phyloP scores from a whole-genome alignment of 805 yeast species.

The Saccharomycopsis schoenii region DNA sequence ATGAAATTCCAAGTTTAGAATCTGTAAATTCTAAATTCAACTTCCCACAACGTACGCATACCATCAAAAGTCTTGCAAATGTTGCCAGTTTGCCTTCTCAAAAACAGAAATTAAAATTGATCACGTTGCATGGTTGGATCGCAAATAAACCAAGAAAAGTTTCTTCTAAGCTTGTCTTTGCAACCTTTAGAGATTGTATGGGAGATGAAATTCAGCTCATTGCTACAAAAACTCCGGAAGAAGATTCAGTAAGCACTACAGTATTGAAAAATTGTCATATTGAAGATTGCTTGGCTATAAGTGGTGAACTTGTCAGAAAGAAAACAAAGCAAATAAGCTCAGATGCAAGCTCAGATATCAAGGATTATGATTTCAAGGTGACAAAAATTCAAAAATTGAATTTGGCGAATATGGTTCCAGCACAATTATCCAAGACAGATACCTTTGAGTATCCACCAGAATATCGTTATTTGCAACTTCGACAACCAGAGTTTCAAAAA shows the following conservation, averaged over 20 bases:
- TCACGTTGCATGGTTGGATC: conserved; percentile 75
- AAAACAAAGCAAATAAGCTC: conserved; percentile 7
- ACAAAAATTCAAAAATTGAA: conserved; percentile 47
- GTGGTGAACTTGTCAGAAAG: conserved; percentile 37
- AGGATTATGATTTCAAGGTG: conserved; percentile 50
- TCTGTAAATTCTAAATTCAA: conserved; percentile 13
- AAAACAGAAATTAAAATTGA: conserved; percentile 20
- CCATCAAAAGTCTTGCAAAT: conserved; percentile 11
- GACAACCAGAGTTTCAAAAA: conserved; percentile 48
- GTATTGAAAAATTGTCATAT: conserved; percentile 39
- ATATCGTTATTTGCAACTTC: conserved; percentile 69
- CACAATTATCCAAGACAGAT: conserved; percentile 46
- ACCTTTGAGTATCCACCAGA: conserved; percentile 65
- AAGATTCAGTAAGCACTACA: conserved; percentile 25
- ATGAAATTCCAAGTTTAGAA: neutral
- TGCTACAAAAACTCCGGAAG: conserved; percentile 23
- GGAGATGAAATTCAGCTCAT: conserved; percentile 61
- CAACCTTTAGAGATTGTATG: conserved; percentile 56
- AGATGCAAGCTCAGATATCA: conserved; percentile 15
- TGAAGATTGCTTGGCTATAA: conserved; percentile 66
- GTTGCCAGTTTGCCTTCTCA: neutral
- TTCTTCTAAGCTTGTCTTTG: conserved; percentile 59
- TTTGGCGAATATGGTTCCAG: conserved; percentile 49
- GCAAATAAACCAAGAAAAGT: conserved; percentile 62
- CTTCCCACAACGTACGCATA: conserved; percentile 21